Percentiles rank a stretch among this genome's conserved stretches.
phyloP scores from a whole-genome alignment of 805 yeast species.

The Zygosaccharomyces siamensis region DNA sequence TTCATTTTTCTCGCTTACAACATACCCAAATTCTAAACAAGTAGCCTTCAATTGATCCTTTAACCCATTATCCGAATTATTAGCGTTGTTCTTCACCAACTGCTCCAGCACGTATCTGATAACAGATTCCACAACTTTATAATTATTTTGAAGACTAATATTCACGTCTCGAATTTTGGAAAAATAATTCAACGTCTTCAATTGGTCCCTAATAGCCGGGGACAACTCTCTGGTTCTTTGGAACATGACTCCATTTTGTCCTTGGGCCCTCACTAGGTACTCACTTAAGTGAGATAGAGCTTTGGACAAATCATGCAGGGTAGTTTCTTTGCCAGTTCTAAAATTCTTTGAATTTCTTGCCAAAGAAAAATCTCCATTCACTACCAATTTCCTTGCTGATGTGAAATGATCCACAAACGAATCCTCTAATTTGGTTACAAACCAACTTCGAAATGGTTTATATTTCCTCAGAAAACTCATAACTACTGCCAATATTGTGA shows the following conservation, averaged over 20 bases:
- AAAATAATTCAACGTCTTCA: conserved; percentile 47
- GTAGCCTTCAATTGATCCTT: conserved; percentile 41
- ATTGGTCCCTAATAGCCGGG: conserved; percentile 11
- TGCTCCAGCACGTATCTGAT: conserved; percentile 37
- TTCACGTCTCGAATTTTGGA: conserved; percentile 50
- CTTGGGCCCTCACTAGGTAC: conserved; percentile 17
- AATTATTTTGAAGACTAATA: conserved; percentile 44
- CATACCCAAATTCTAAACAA: conserved; percentile 32
- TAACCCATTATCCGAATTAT: conserved; percentile 30
- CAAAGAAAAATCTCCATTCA: conserved; percentile 14
- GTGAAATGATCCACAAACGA: conserved; percentile 15
- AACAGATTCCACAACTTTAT: conserved; percentile 42
- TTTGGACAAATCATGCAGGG: conserved; percentile 13
- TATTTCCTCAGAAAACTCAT: conserved; percentile 23
- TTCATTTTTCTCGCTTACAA: conserved; percentile 14
- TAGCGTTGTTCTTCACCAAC: conserved; percentile 20
- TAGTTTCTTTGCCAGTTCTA: background rate
- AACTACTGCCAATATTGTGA: conserved; percentile 16
- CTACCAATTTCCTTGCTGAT: conserved; percentile 11
- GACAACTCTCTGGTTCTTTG: conserved; percentile 18
- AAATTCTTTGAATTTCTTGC: conserved; percentile 7
- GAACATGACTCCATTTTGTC: conserved; percentile 19
- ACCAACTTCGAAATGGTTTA: conserved; percentile 20
- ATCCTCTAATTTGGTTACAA: conserved; percentile 16
- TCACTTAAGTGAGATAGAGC: conserved; percentile 18